A percentile compares a stretch with the other conserved stretches of the same genome.
Conservation (phyloP, 106 monocot genomes). For the Allium fistulosum region DNA sequence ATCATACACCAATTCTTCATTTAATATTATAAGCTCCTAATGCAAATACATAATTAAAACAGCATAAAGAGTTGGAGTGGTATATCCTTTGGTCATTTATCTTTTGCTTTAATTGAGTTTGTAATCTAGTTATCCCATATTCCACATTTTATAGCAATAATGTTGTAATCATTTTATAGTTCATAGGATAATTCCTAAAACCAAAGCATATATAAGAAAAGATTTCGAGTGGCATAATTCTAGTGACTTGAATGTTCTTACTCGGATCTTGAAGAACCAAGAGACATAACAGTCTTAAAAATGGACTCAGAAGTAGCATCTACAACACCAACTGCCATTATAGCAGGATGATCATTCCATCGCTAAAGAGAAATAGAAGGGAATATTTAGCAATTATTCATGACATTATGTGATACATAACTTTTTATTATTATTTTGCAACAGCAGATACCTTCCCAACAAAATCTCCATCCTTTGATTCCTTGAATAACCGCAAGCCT, state of each 20-base stretch:
- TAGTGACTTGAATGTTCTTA: constrained; percentile 17
- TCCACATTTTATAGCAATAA: too few species aligned
- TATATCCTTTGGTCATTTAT: too few species aligned
- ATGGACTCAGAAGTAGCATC: constrained; percentile 88
- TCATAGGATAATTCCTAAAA: too few species aligned
- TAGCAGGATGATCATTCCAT: constrained; percentile 96
- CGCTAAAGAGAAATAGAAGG: constrained; percentile 24
- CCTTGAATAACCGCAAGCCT: constrained; percentile 91
- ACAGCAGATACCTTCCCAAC: constrained; percentile 47
- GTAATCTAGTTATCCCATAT: too few species aligned
- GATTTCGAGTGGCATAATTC: not conserved
- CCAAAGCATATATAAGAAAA: not conserved
- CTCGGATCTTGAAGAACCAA: constrained; percentile 95
- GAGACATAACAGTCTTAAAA: constrained; percentile 82
- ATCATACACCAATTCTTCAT: too few species aligned
- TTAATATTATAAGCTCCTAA: too few species aligned
- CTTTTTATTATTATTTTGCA: too few species aligned
- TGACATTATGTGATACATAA: not conserved
- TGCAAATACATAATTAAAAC: too few species aligned
- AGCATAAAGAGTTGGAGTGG: too few species aligned
- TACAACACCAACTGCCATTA: constrained; percentile 96
- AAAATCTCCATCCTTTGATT: constrained; percentile 80
- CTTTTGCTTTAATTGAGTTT: too few species aligned
- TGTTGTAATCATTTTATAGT: too few species aligned
- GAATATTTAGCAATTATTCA: constrained; percentile 9